Evolutionary conservation across 2,329 filamentous ascomycete genomes (phyloP), one percentile per base, ranked within the genome.

Genomic region (Pseudohalonectria lignicola): DNA sequence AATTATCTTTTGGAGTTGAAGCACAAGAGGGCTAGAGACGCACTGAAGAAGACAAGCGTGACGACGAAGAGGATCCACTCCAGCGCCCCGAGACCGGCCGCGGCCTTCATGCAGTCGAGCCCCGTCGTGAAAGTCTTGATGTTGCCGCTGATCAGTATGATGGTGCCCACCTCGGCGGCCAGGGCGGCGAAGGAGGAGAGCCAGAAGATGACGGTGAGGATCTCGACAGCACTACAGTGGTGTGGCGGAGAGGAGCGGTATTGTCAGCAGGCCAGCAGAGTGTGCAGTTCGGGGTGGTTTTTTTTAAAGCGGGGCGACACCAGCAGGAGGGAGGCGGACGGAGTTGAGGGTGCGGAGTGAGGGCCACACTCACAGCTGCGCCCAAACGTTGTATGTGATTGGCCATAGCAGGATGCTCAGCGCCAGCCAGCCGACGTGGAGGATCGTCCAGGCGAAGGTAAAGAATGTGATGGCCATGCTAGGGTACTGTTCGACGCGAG

Each of bases 181-280:
- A 49, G 41, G n/a, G 45, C 42, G 39, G 46, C 45, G 43, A 43
- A 48, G 25, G 41, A 39, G 26, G 34, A 37, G 32, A 48, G 45
- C 46, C 46, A 48, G 30, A 47, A 48, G 33, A 47, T 43, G 31
- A 45, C 45, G 38, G 39, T 13, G 7, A 45, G 23, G 11, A 42
- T 40, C 29, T 48, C 46, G 30, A 42, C 23, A 19, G 41, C 39
- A 9, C 45, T 46, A 34, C 2, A 6, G 32, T 25, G 32, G n/a
- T n/a, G n/a, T n/a, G n/a, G n/a, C n/a, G n/a, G n/a, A n/a, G n/a
- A n/a, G n/a, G n/a, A n/a, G n/a, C n/a, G n/a, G n/a, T n/a, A n/a
- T n/a, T n/a, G n/a, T n/a, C n/a, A n/a, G n/a, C n/a, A n/a, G n/a
- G n/a, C n/a, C n/a, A n/a, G n/a, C n/a, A n/a, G n/a, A n/a, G n/a